phyloP scores from a whole-genome alignment of 495 filamentous ascomycete genomes.

The Aspergillus mulundensis region DNA sequence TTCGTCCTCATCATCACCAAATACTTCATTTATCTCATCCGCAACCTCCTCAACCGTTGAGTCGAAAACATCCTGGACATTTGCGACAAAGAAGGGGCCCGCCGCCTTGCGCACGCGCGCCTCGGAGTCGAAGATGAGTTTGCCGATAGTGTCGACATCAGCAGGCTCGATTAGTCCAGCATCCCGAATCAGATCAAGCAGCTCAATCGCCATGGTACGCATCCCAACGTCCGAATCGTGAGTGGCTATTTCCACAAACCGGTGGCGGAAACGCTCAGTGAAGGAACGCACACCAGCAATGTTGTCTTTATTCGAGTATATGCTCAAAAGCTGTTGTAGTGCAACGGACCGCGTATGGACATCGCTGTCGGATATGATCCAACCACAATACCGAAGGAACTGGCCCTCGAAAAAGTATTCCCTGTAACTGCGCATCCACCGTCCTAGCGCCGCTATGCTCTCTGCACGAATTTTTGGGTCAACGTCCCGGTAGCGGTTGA shows the following conservation, averaged over 20 bases:
- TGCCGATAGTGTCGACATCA: slow-evolving; percentile 82
- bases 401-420: slow-evolving; percentile 81
- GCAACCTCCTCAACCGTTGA: slow-evolving; percentile 78
- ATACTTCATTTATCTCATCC: slow-evolving; percentile 69
- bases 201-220: slow-evolving; percentile 69
- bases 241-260: slow-evolving; percentile 91
- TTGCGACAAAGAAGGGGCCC: slow-evolving; percentile 82
- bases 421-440: slow-evolving; percentile 80
- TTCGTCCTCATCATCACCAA: slow-evolving; percentile 58
- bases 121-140: slow-evolving; percentile 83
- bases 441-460: slow-evolving; percentile 76
- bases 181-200: slow-evolving; percentile 77
- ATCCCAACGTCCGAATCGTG: slow-evolving; percentile 74
- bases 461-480: slow-evolving; percentile 82
- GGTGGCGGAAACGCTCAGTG: slow-evolving; percentile 78
- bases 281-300: slow-evolving; percentile 76
- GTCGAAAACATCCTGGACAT: slow-evolving; percentile 76
- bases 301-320: slow-evolving; percentile 73
- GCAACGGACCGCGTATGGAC: slow-evolving; percentile 68
- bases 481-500: slow-evolving; percentile 92
- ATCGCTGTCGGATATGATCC: slow-evolving; percentile 80
- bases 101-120: slow-evolving; percentile 79
- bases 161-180: slow-evolving; percentile 82
- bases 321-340: slow-evolving; percentile 69
- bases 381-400: slow-evolving; percentile 90